Conservation (phyloP, 169 alveolate species). For the Eimeria zaria region DNA sequence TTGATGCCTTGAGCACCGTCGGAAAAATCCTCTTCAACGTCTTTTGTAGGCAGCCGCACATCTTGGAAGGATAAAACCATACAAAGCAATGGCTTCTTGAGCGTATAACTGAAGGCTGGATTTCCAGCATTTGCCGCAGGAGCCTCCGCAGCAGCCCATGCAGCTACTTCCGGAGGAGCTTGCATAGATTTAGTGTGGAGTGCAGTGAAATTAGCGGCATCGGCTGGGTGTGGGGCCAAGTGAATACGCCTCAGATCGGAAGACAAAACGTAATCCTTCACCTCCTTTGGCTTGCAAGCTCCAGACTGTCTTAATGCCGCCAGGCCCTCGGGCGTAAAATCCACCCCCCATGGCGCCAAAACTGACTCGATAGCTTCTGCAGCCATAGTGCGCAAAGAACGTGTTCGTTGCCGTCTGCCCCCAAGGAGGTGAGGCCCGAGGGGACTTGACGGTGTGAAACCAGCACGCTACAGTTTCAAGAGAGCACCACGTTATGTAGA, state of each 20-base stretch:
- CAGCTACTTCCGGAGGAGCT: conserved; percentile 78
- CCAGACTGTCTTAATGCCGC: conserved; percentile 66
- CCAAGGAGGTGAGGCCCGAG: background rate
- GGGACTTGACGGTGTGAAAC: background rate
- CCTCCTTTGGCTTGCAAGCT: background rate
- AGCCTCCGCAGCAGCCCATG: conserved; percentile 33
- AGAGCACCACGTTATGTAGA: background rate
- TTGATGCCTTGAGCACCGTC: conserved; percentile 62
- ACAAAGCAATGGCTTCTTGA: conserved; percentile 61
- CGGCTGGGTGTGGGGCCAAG: conserved; percentile 77
- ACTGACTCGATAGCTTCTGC: conserved; percentile 10
- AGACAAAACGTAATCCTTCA: conserved; percentile 70
- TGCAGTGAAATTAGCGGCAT: conserved; percentile 31
- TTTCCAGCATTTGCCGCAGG: background rate
- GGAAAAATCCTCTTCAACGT: conserved; percentile 75
- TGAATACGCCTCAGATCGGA: conserved; percentile 75
- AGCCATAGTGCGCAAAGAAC: background rate
- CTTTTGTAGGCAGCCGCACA: conserved; percentile 77
- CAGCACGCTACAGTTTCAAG: background rate
- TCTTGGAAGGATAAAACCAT: conserved; percentile 83
- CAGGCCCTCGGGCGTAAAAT: conserved; percentile 53
- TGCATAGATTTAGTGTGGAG: conserved; percentile 60
- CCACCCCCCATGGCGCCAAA: conserved; percentile 59
- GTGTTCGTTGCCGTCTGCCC: background rate
- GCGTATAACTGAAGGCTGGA: background rate